Conservation (phyloP, 140 eudicot genomes). For the Cichorium intybus region DNA sequence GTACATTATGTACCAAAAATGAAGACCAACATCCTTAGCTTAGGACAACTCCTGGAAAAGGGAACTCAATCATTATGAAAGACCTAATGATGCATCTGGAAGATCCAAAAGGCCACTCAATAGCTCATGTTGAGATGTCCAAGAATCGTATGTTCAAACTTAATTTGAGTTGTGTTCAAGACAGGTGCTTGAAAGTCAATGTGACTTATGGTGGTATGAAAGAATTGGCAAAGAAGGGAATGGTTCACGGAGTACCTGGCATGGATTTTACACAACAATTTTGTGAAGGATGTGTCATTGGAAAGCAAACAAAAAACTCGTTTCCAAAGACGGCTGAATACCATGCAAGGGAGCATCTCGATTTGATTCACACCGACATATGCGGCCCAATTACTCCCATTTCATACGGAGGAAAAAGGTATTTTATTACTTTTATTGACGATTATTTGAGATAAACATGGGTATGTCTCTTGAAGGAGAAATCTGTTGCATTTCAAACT, state of each 20-base stretch:
- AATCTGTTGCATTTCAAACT: not conserved
- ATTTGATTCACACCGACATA: not conserved
- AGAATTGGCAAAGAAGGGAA: not conserved
- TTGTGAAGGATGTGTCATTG: not conserved
- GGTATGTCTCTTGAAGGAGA: not conserved
- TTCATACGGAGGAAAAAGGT: not conserved
- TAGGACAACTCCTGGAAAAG: constrained; percentile 3
- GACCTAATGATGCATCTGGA: not conserved
- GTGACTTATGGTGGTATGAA: not conserved
- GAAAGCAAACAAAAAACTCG: not conserved
- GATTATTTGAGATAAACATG: not conserved
- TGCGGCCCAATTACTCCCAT: not conserved
- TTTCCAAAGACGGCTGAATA: not conserved
- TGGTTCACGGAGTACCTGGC: not conserved
- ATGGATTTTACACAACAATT: not conserved
- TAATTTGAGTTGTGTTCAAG: not conserved
- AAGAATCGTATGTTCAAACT: constrained; percentile 3
- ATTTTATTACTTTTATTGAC: not conserved
- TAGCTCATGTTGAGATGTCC: not conserved
- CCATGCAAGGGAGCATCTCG: not conserved
- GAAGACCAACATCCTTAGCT: not conserved
- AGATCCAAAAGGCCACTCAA: not conserved
- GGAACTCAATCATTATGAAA: not conserved
- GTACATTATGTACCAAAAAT: not conserved
- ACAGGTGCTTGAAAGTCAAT: not conserved